A percentile compares a stretch with the other conserved stretches of the same genome.
Evolutionary conservation across 768 basidiomycete species (phyloP).

Genomic region (Ephemerocybe angulata): DNA sequence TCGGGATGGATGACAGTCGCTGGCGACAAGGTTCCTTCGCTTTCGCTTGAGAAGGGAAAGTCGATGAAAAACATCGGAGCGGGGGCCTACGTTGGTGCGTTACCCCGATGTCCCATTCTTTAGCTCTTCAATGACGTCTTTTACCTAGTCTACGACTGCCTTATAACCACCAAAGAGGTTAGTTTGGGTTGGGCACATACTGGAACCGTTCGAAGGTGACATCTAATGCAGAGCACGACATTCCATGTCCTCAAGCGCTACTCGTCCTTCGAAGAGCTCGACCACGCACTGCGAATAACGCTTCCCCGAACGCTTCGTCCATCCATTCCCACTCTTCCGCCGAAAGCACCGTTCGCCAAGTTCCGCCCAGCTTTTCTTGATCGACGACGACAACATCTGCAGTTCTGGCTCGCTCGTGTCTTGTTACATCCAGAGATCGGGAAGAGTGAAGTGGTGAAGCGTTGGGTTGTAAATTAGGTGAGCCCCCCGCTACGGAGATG

Average conservation of each 20-base stretch:
- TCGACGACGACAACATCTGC: conserved; percentile 51
- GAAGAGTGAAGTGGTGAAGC: conserved; percentile 51
- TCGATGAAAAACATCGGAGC: conserved; percentile 27
- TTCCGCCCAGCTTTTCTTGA: conserved; percentile 70
- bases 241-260: conserved; percentile 69
- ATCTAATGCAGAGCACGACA: conserved; percentile 44
- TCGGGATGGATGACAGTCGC: conserved; percentile 73
- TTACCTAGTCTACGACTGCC: conserved; percentile 63
- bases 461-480: conserved; percentile 48
- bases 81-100: conserved; percentile 63
- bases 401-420: conserved; percentile 64
- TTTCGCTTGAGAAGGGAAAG: conserved; percentile 10
- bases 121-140: not conserved
- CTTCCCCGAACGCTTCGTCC: conserved; percentile 48
- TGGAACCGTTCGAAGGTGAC: conserved; percentile 6
- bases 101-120: not conserved
- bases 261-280: conserved; percentile 58
- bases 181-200: not conserved
- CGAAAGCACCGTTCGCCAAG: conserved; percentile 64
- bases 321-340: conserved; percentile 58
- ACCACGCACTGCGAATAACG: conserved; percentile 41
- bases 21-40: conserved; percentile 22
- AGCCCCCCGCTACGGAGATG: too few relatives aligned
- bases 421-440: conserved; percentile 71
- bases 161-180: conserved; percentile 61